These are phyloP conservation scores for Physcia stellaris DNA, from an alignment of 495 filamentous ascomycete genomes.

Conservation along the genomic window DNA sequence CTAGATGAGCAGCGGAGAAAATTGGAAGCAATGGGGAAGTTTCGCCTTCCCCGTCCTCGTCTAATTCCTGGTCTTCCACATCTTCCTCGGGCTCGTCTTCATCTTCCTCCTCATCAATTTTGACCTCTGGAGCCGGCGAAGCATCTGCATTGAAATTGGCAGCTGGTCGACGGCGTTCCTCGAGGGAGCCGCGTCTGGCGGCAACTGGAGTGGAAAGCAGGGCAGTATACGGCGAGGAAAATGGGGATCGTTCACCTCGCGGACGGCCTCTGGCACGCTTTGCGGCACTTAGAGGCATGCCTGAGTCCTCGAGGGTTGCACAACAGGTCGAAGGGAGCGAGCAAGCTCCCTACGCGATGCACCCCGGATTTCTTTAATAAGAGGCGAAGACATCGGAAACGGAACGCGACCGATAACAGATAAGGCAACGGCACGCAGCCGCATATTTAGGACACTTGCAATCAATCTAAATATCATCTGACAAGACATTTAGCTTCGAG, in stretches of 20 bases:
- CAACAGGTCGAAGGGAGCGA: no score
- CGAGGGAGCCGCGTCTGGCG: constrained; percentile 12
- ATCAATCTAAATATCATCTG: no score
- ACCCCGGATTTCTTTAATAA: no score
- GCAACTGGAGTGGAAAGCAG: constrained; percentile 15
- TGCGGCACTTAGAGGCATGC: neutral
- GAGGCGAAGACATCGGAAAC: no score
- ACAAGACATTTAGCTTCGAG: no score
- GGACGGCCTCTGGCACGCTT: constrained; percentile 7
- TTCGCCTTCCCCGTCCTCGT: constrained; percentile 44
- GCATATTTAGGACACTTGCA: no score
- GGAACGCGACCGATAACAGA: no score
- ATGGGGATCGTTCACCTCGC: constrained; percentile 32
- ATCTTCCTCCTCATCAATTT: constrained; percentile 26
- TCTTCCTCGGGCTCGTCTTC: constrained; percentile 34
- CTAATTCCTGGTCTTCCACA: constrained; percentile 27
- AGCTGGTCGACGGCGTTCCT: constrained; percentile 18
- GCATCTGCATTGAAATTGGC: constrained; percentile 17
- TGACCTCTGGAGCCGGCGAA: constrained; percentile 21
- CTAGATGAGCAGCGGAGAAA: constrained; percentile 69
- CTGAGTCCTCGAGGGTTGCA: no score
- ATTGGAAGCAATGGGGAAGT: constrained; percentile 59
- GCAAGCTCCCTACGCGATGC: no score
- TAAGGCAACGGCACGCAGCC: no score
- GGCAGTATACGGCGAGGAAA: constrained; percentile 30